Conservation (phyloP, 352 stramenopile species). For the Phytopythium oedochilum region DNA sequence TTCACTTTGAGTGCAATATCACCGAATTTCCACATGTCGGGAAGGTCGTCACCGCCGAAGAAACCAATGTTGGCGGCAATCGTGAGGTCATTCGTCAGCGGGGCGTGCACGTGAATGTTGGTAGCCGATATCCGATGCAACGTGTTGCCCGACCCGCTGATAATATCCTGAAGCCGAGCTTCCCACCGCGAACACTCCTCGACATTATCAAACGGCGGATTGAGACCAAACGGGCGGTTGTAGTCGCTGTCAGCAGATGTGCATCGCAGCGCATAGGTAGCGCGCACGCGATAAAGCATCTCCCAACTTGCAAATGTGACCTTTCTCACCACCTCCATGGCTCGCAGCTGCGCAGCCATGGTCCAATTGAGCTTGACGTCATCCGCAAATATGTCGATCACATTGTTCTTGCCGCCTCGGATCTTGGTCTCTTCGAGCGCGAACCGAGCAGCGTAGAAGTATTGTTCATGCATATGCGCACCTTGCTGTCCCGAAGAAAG, state of each 20-base stretch:
- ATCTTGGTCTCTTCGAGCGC: slow-evolving; percentile 68
- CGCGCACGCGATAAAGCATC: slow-evolving; percentile 71
- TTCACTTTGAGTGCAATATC: slow-evolving; percentile 38
- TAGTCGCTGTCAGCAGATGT: slow-evolving; percentile 47
- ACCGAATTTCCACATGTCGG: slow-evolving; percentile 62
- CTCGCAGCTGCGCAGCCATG: slow-evolving; percentile 46
- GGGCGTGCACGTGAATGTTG: slow-evolving; percentile 35
- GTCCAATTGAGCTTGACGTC: slow-evolving; percentile 42
- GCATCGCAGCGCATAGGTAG: slow-evolving; percentile 46
- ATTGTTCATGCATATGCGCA: slow-evolving; percentile 9
- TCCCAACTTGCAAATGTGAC: slow-evolving; percentile 73
- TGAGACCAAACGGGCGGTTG: slow-evolving; percentile 54
- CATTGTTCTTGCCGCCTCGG: slow-evolving; percentile 24
- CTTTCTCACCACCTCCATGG: slow-evolving; percentile 55
- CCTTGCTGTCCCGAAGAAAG: not conserved
- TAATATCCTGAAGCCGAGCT: slow-evolving; percentile 29
- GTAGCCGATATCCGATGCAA: slow-evolving; percentile 58
- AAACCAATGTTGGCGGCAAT: slow-evolving; percentile 36
- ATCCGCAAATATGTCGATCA: slow-evolving; percentile 70
- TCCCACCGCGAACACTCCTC: slow-evolving; percentile 34
- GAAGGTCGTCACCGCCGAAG: slow-evolving; percentile 66
- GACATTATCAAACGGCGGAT: slow-evolving; percentile 39
- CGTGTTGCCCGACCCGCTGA: slow-evolving; percentile 61
- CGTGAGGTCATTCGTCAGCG: slow-evolving; percentile 22
- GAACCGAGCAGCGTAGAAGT: slow-evolving; percentile 53